Evolutionary conservation across 2,329 filamentous ascomycete species (phyloP).

Genomic region (Cladophialophora exuberans): DNA sequence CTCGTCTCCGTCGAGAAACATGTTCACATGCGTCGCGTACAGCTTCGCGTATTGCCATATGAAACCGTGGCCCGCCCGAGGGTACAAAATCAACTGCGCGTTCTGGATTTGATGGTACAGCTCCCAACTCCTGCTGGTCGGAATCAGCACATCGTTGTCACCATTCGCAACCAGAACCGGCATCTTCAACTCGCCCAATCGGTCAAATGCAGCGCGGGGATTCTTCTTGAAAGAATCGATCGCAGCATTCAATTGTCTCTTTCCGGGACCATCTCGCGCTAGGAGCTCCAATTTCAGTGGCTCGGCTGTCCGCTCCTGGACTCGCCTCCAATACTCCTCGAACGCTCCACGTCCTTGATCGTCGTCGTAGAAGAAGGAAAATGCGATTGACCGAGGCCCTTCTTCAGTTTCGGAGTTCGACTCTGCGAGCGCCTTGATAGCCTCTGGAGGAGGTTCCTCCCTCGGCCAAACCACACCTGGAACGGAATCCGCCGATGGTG

Average conservation of each 20-base stretch:
- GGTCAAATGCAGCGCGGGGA: slow-evolving; percentile 18
- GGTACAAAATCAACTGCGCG: slow-evolving; percentile 27
- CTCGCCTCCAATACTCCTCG: slow-evolving; percentile 14
- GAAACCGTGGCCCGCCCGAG: slow-evolving; percentile 24
- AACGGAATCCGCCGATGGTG: slow-evolving; percentile 13
- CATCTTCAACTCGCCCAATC: slow-evolving; percentile 23
- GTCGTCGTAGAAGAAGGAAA: slow-evolving; percentile 22
- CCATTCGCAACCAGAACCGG: slow-evolving; percentile 21
- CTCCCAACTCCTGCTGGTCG: slow-evolving; percentile 27
- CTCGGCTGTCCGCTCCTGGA: slow-evolving; percentile 20
- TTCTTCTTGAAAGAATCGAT: slow-evolving; percentile 9
- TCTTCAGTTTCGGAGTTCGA: slow-evolving; percentile 18
- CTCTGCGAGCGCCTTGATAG: slow-evolving; percentile 6
- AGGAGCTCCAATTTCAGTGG: slow-evolving; percentile 19
- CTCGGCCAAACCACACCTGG: slow-evolving; percentile 25
- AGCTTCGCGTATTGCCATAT: slow-evolving; percentile 26
- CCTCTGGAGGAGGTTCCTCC: slow-evolving; percentile 8
- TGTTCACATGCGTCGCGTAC: slow-evolving; percentile 22
- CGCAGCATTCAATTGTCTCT: slow-evolving; percentile 15
- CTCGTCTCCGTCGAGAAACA: slow-evolving; percentile 22
- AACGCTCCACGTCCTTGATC: slow-evolving; percentile 17
- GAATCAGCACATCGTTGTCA: slow-evolving; percentile 23
- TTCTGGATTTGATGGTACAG: slow-evolving; percentile 19
- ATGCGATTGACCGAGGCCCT: slow-evolving; percentile 9
- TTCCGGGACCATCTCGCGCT: slow-evolving; percentile 8